Evolutionary conservation across 1,284 basidiomycete genomes (phyloP).

Genomic region (Naganishia albida): DNA sequence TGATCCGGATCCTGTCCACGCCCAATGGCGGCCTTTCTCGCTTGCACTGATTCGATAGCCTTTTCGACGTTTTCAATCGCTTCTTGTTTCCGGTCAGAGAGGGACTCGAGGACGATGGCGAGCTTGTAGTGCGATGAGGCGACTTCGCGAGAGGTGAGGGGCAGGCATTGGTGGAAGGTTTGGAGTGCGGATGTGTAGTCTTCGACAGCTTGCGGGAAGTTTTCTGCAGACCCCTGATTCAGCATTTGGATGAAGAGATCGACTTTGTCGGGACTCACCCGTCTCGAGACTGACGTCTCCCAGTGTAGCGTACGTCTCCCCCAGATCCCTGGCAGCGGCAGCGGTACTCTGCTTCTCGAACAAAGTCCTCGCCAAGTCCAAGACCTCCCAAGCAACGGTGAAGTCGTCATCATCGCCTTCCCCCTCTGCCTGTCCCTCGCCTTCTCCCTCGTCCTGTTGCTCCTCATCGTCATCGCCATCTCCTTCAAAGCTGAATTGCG

Average conservation of each 20-base stretch:
- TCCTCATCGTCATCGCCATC: slow-evolving; percentile 37
- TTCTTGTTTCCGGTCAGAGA: slow-evolving; percentile 71
- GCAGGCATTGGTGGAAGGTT: slow-evolving; percentile 70
- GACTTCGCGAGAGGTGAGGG: slow-evolving; percentile 76
- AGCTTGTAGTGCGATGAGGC: slow-evolving; percentile 88
- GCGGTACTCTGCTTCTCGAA: slow-evolving; percentile 64
- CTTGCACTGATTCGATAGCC: slow-evolving; percentile 72
- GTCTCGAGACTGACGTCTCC: slow-evolving; percentile 88
- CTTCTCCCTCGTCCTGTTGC: slow-evolving; percentile 39
- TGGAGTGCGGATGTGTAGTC: slow-evolving; percentile 74
- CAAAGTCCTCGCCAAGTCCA: slow-evolving; percentile 80
- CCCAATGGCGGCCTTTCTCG: slow-evolving; percentile 66
- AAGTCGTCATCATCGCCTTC: slow-evolving; percentile 74
- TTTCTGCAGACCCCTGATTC: slow-evolving; percentile 66
- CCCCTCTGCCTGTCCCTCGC: slow-evolving; percentile 31
- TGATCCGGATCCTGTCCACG: slow-evolving; percentile 53
- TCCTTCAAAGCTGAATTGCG: slow-evolving; percentile 12
- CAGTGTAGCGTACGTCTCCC: slow-evolving; percentile 78
- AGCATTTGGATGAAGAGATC: background rate
- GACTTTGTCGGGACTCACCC: slow-evolving; percentile 58
- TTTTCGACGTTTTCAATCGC: slow-evolving; percentile 75
- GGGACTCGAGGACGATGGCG: slow-evolving; percentile 79
- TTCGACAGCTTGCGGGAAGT: slow-evolving; percentile 83
- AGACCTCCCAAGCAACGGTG: slow-evolving; percentile 89
- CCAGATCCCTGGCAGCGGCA: slow-evolving; percentile 63